Percentiles rank a stretch among this genome's conserved stretches.
Conservation (phyloP, 1,284 basidiomycete genomes). For the Porogramme epimiltina region DNA sequence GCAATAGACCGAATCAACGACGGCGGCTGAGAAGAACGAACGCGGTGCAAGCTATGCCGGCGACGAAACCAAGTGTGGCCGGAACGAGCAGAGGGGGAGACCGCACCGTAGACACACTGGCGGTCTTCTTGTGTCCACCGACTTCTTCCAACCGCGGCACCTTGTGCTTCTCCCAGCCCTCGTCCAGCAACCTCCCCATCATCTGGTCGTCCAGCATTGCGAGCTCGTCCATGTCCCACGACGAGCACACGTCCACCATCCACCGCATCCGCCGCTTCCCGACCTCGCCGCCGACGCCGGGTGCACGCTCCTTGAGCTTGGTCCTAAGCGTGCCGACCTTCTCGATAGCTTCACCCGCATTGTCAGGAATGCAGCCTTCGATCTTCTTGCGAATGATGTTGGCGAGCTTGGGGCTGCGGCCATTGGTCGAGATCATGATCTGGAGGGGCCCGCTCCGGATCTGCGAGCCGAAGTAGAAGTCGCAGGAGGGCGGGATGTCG, state of each 20-base stretch:
- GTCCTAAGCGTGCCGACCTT: conserved; percentile 76
- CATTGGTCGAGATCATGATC: conserved; percentile 95
- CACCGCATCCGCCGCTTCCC: conserved; percentile 87
- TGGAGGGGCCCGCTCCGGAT: conserved; percentile 91
- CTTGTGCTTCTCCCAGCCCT: conserved; percentile 67
- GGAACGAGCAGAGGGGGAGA: conserved; percentile 22
- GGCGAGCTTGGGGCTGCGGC: conserved; percentile 91
- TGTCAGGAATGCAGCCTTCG: conserved; percentile 67
- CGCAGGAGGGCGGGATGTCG: conserved; percentile 93
- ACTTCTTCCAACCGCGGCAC: conserved; percentile 53
- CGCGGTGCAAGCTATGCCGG: conserved; percentile 32
- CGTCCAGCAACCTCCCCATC: conserved; percentile 62
- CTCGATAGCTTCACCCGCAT: conserved; percentile 80
- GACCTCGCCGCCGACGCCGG: conserved; percentile 74
- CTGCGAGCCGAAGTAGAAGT: conserved; percentile 98
- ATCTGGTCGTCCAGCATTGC: conserved; percentile 61
- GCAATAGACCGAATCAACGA: background rate
- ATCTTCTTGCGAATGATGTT: conserved; percentile 79
- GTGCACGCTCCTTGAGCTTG: conserved; percentile 71
- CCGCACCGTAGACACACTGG: conserved; percentile 8
- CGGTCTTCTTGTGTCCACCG: conserved; percentile 31
- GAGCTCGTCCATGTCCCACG: conserved; percentile 82
- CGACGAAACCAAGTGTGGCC: conserved; percentile 35
- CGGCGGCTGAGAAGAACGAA: conserved; percentile 18
- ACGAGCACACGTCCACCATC: conserved; percentile 91